A percentile compares a stretch with the other conserved stretches of the same genome.
Conservation (phyloP, 345 rosid species). For the Rubroshorea leprosula region DNA sequence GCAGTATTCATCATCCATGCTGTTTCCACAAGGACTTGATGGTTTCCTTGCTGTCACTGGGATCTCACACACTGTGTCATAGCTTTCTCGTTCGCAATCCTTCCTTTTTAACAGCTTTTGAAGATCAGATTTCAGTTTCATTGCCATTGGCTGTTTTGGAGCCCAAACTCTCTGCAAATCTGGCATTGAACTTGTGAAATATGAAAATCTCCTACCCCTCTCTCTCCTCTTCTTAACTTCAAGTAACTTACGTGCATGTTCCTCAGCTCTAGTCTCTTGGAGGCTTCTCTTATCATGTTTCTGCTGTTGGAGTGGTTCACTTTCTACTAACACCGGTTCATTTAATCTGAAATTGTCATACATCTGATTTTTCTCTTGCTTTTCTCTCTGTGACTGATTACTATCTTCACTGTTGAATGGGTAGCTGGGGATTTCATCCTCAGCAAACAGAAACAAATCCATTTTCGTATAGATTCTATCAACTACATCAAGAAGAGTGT, state of each 20-base stretch:
- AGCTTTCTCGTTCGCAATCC: conserved; percentile 30
- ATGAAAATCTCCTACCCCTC: conserved; percentile 72
- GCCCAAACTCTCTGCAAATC: conserved; percentile 94
- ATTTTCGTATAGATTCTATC: conserved; percentile 55
- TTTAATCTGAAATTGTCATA: conserved; percentile 20
- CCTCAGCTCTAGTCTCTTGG: conserved; percentile 22
- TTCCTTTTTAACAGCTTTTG: conserved; percentile 50
- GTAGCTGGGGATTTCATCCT: conserved; percentile 49
- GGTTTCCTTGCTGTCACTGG: conserved; percentile 52
- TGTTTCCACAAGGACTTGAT: conserved; percentile 20
- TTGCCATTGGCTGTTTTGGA: conserved; percentile 47
- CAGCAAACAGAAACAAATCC: conserved; percentile 65
- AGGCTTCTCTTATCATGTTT: conserved; percentile 23
- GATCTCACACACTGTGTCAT: conserved; percentile 75
- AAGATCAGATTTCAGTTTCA: conserved; percentile 28
- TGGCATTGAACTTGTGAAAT: conserved; percentile 79
- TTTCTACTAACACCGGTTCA: conserved; percentile 8
- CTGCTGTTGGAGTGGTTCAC: neutral
- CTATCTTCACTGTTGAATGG: conserved; percentile 70
- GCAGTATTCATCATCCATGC: conserved; percentile 24
- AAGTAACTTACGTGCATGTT: conserved; percentile 37
- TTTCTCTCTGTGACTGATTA: conserved; percentile 48
- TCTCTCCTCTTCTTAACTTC: conserved; percentile 74
- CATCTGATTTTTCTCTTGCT: conserved; percentile 24
- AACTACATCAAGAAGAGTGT: conserved; percentile 57